Conservation (phyloP, 2,329 filamentous ascomycete genomes). For the Nigrospora sphaerica region DNA sequence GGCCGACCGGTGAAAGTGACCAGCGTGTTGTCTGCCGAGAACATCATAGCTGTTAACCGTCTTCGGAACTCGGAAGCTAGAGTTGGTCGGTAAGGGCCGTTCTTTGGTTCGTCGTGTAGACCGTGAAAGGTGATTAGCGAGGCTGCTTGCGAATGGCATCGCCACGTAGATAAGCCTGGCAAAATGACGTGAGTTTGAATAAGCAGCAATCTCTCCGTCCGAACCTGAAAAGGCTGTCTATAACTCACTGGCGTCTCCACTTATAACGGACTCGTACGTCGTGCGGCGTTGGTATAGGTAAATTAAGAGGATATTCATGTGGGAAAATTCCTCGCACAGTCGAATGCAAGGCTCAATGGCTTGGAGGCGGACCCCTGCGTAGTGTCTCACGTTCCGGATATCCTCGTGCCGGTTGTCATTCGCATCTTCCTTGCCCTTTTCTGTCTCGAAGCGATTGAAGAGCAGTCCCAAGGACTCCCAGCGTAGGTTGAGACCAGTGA, state of each 20-base stretch:
- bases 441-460: conserved; percentile 14
- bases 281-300: conserved; percentile 11
- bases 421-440: conserved; percentile 2
- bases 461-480: conserved; percentile 37
- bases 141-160: too few relatives aligned
- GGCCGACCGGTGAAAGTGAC: conserved; percentile 35
- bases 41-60: conserved; percentile 23
- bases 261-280: conserved; percentile 10
- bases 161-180: too few relatives aligned
- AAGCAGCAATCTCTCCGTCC: conserved; percentile 33
- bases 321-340: conserved; percentile 17
- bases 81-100: conserved; percentile 13
- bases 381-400: conserved; percentile 3
- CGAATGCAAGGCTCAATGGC: conserved; percentile 12
- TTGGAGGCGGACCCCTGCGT: conserved; percentile 11
- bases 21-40: conserved; percentile 26
- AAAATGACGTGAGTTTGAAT: not conserved
- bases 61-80: conserved; percentile 18
- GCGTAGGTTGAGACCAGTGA: conserved; percentile 27
- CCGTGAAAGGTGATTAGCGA: conserved; percentile 37
- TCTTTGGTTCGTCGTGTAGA: conserved; percentile 39
- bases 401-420: conserved; percentile 2
- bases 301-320: conserved; percentile 15
- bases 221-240: conserved; percentile 33
- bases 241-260: conserved; percentile 18